Conservation (phyloP, 371 early-diverging fungal species). For the Lichtheimia corymbifera region DNA sequence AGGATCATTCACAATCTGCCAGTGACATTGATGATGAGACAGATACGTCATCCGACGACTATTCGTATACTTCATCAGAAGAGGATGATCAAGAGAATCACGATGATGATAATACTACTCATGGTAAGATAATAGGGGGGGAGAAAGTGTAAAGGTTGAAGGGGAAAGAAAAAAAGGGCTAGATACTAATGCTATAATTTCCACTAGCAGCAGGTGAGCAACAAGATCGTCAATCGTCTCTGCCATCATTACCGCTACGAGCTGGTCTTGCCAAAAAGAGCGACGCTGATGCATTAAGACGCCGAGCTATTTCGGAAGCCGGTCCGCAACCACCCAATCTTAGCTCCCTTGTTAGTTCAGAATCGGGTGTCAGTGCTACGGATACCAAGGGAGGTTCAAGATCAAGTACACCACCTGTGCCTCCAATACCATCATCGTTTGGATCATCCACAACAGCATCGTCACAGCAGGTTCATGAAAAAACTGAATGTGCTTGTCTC, state of each 20-base stretch:
- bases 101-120: not conserved
- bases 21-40: conserved; percentile 5
- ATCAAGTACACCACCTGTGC: not conserved
- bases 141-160: too few relatives aligned
- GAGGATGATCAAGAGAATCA: not conserved
- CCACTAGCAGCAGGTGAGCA: too few relatives aligned
- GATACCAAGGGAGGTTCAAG: not conserved
- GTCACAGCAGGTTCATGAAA: conserved; percentile 21
- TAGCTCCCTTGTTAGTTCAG: conserved; percentile 5
- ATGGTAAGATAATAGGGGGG: not conserved
- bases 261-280: not conserved
- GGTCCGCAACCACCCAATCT: conserved; percentile 25
- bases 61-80: conserved; percentile 5
- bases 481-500: conserved; percentile 52
- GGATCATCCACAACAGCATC: not conserved
- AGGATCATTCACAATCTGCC: not conserved
- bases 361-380: not conserved
- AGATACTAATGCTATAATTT: too few relatives aligned
- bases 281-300: conserved; percentile 15
- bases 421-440: too few relatives aligned
- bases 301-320: conserved; percentile 32
- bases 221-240: conserved; percentile 21
- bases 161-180: not conserved
- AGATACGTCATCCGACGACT: not conserved
- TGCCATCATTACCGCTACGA: conserved; percentile 23